A percentile compares a stretch with the other conserved stretches of the same genome.
Conservation (phyloP, 495 filamentous ascomycete genomes). For the Annulohypoxylon maeteangense region DNA sequence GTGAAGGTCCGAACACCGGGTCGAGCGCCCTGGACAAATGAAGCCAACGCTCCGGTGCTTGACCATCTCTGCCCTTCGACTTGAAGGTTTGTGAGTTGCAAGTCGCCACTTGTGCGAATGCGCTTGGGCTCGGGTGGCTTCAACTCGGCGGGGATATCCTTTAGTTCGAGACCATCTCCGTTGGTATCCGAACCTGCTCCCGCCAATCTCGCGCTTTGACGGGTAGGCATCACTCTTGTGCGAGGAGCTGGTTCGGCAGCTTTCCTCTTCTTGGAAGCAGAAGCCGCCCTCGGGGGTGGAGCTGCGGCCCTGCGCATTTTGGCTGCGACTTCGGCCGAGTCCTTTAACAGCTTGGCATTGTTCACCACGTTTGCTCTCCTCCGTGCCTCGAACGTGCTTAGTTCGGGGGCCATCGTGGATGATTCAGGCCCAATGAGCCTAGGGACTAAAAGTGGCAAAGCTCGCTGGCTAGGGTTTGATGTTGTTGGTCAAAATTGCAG, state of each 20-base stretch:
- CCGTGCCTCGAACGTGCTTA: slow-evolving; percentile 62
- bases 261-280: slow-evolving; percentile 44
- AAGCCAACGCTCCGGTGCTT: slow-evolving; percentile 44
- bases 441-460: neutral
- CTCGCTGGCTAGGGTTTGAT: neutral
- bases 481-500: neutral
- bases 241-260: slow-evolving; percentile 43
- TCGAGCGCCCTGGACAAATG: slow-evolving; percentile 71
- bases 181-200: slow-evolving; percentile 53
- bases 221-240: slow-evolving; percentile 53
- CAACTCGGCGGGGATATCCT: slow-evolving; percentile 44
- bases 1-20: slow-evolving; percentile 85
- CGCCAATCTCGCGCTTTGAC: slow-evolving; percentile 63
- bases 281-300: slow-evolving; percentile 38
- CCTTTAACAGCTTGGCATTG: slow-evolving; percentile 59
- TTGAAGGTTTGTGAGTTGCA: slow-evolving; percentile 79
- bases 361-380: slow-evolving; percentile 59
- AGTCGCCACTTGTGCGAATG: slow-evolving; percentile 58
- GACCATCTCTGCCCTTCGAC: slow-evolving; percentile 77
- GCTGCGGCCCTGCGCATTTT: slow-evolving; percentile 51
- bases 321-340: slow-evolving; percentile 51
- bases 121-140: slow-evolving; percentile 54
- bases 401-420: slow-evolving; percentile 43
- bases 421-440: neutral
- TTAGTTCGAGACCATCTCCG: slow-evolving; percentile 30